phyloP scores from a whole-genome alignment of 441 rosid genomes.

The Populus hybrid region DNA sequence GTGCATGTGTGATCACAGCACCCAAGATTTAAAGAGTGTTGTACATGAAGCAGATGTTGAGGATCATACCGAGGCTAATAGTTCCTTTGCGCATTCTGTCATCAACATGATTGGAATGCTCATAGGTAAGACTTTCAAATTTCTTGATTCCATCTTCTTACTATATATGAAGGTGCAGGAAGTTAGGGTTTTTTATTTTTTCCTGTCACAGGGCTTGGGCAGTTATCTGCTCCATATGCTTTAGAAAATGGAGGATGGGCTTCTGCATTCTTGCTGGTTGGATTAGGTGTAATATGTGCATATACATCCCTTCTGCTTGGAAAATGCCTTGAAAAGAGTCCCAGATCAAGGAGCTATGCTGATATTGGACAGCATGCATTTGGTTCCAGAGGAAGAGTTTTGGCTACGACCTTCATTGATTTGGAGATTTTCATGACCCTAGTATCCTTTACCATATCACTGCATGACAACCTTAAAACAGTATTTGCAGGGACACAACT shows the following conservation, averaged over 20 bases:
- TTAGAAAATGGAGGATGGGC: conserved; percentile 70
- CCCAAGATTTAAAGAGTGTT: neutral
- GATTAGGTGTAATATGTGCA: conserved; percentile 46
- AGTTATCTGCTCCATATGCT: conserved; percentile 67
- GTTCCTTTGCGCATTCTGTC: conserved; percentile 65
- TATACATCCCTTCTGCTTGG: conserved; percentile 62
- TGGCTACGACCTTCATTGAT: conserved; percentile 51
- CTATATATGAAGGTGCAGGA: too few relatives aligned
- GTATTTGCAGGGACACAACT: conserved; percentile 39
- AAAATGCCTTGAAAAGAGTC: conserved; percentile 55
- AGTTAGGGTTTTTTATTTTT: too few relatives aligned
- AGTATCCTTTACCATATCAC: conserved; percentile 73
- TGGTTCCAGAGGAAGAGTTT: conserved; percentile 43
- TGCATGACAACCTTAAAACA: conserved; percentile 62
- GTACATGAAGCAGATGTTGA: neutral
- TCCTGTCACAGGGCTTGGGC: conserved; percentile 53
- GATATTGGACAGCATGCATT: conserved; percentile 65
- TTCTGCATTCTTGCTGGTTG: conserved; percentile 49
- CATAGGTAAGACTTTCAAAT: conserved; percentile 42
- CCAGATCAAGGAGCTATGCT: conserved; percentile 53
- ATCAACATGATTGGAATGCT: conserved; percentile 86
- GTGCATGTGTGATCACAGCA: conserved; percentile 11
- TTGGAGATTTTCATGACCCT: conserved; percentile 73
- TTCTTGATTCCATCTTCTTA: neutral
- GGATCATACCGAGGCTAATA: conserved; percentile 21